Conservation (phyloP, 2,329 filamentous ascomycete species). For the Fusarium foetens region DNA sequence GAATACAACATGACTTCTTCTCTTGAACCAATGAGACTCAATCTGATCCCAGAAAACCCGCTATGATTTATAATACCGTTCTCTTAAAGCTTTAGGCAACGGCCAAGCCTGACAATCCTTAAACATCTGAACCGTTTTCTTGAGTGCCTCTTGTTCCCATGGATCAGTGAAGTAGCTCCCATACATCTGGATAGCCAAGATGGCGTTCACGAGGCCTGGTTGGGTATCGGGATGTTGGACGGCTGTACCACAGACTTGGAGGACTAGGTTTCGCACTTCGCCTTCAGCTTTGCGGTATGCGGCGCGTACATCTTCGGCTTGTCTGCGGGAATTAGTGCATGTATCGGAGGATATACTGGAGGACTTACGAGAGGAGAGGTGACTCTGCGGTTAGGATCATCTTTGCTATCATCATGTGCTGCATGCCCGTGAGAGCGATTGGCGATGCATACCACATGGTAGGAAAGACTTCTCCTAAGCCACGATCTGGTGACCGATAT, state of each 20-base stretch:
- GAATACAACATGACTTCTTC: background rate
- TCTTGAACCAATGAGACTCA: background rate
- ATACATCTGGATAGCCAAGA: conserved; percentile 32
- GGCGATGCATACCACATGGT: conserved; percentile 34
- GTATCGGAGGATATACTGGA: accelerated
- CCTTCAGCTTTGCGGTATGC: conserved; percentile 32
- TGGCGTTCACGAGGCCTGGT: conserved; percentile 30
- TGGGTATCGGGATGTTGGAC: conserved; percentile 28
- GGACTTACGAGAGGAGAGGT: conserved; percentile 18
- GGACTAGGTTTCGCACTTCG: conserved; percentile 20
- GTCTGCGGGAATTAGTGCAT: background rate
- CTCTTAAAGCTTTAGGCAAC: conserved; percentile 15
- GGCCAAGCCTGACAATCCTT: conserved; percentile 36
- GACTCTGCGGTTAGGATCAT: conserved; percentile 38
- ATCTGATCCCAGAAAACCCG: background rate
- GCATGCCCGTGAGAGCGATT: conserved; percentile 34
- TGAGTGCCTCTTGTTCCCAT: conserved; percentile 37
- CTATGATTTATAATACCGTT: background rate
- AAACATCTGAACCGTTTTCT: conserved; percentile 32
- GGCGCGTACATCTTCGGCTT: conserved; percentile 3
- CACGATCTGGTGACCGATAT: conserved; percentile 8
- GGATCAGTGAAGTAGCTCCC: conserved; percentile 35
- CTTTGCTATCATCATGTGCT: conserved; percentile 41
- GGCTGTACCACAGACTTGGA: conserved; percentile 34
- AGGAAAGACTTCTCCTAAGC: conserved; percentile 31